Evolutionary conservation across 768 basidiomycete species (phyloP).

Genomic region (Sistotremastrum suecicum): DNA sequence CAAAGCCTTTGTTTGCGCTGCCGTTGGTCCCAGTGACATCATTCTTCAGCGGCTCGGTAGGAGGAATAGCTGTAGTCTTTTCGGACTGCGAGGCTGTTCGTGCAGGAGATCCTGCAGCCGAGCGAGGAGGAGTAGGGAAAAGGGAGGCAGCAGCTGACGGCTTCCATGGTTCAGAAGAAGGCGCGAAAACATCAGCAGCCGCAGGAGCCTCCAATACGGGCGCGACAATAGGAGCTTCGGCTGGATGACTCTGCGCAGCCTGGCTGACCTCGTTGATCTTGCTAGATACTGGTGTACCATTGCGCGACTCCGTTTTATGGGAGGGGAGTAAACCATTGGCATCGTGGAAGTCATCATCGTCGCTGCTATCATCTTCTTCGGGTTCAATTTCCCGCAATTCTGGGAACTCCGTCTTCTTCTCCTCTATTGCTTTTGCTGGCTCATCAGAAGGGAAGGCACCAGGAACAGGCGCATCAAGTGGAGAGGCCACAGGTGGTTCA

Average conservation of each 20-base stretch:
- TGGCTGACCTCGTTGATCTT: conserved; percentile 12
- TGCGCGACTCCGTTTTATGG: no score
- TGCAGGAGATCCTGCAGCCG: conserved; percentile 12
- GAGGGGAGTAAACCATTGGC: conserved; percentile 1
- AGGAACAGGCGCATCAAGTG: not conserved
- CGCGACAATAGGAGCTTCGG: conserved; percentile 1
- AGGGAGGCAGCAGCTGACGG: conserved; percentile 13
- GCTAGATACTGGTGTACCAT: conserved; percentile 1
- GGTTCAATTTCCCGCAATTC: conserved; percentile 45
- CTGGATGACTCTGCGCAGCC: conserved; percentile 11
- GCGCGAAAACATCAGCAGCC: conserved; percentile 1
- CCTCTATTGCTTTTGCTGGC: not conserved
- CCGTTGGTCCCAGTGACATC: not conserved
- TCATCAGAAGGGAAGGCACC: conserved; percentile 8
- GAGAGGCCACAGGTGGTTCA: not conserved
- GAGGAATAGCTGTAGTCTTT: conserved; percentile 13
- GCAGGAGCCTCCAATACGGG: conserved; percentile 7
- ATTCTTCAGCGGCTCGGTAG: conserved; percentile 5
- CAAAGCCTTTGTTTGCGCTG: conserved; percentile 11
- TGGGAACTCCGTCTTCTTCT: conserved; percentile 38
- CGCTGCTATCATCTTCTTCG: conserved; percentile 42
- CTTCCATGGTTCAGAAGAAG: conserved; percentile 1
- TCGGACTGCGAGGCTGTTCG: conserved; percentile 10
- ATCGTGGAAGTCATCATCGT: conserved; percentile 24
- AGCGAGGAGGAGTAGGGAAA: conserved; percentile 20